These are phyloP conservation scores for Aphanomyces euteiches DNA, from an alignment of 352 stramenopile species.

Conservation along the genomic window DNA sequence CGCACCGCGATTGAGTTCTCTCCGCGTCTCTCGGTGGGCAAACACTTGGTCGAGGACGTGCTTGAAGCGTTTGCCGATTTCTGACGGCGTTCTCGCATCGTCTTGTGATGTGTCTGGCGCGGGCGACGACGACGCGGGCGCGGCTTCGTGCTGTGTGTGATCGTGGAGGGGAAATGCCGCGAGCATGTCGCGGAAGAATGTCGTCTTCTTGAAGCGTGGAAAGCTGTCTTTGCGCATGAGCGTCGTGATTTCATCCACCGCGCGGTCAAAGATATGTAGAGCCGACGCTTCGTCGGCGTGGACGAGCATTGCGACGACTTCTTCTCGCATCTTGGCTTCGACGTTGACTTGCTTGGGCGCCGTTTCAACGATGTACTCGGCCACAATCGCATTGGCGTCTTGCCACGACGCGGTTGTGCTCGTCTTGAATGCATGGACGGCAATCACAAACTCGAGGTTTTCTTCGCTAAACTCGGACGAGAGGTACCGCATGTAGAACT, in stretches of 20 bases:
- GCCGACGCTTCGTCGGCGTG: slow-evolving; percentile 24
- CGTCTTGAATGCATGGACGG: slow-evolving; percentile 47
- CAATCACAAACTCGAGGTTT: slow-evolving; percentile 69
- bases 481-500: slow-evolving; percentile 61
- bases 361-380: slow-evolving; percentile 51
- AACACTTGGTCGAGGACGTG: slow-evolving; percentile 19
- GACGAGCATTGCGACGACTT: slow-evolving; percentile 40
- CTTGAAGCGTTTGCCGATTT: slow-evolving; percentile 15
- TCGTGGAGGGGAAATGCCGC: slow-evolving; percentile 38
- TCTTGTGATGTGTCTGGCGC: neutral
- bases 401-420: neutral
- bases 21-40: neutral
- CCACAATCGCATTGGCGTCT: neutral
- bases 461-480: slow-evolving; percentile 73
- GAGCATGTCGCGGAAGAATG: slow-evolving; percentile 60
- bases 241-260: slow-evolving; percentile 72
- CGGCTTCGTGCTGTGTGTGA: neutral
- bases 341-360: slow-evolving; percentile 71
- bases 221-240: slow-evolving; percentile 83
- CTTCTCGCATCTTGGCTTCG: slow-evolving; percentile 51
- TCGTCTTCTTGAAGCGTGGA: slow-evolving; percentile 75
- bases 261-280: slow-evolving; percentile 34
- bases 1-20: neutral
- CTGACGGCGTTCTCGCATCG: neutral
- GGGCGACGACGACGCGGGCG: neutral